Evolutionary conservation across 1,139 yeast species (phyloP).

Genomic region (Lodderomyces jiufengensis): DNA sequence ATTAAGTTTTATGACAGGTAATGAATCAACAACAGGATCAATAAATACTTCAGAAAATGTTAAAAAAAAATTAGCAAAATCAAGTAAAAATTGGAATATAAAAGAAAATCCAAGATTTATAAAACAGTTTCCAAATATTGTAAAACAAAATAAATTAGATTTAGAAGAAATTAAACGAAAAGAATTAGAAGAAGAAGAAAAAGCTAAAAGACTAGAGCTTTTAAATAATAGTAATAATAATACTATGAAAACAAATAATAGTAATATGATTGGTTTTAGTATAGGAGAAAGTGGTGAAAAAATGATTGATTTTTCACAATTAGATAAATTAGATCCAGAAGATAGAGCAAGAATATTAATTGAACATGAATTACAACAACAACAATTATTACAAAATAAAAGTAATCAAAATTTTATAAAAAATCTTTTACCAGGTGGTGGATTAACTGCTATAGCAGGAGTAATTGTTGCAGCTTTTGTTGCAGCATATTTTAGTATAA

Average conservation of each 20-base stretch:
- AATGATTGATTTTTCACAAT: constrained; percentile 22
- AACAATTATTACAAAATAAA: constrained; percentile 8
- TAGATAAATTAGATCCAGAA: constrained; percentile 40
- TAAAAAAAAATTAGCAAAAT: constrained; percentile 39
- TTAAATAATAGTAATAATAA: constrained; percentile 8
- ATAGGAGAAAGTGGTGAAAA: constrained; percentile 8
- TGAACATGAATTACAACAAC: constrained; percentile 17
- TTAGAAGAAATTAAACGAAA: constrained; percentile 19
- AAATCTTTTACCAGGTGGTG: constrained; percentile 3
- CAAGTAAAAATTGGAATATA: constrained; percentile 65
- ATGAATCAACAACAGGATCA: constrained; percentile 40
- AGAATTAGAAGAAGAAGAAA: constrained; percentile 9
- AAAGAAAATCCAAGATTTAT: constrained; percentile 51
- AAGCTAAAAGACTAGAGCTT: background rate
- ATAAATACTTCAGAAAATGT: constrained; percentile 34
- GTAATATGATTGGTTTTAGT: background rate
- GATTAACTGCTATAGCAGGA: constrained; percentile 23
- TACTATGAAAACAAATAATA: constrained; percentile 4
- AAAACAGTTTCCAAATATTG: constrained; percentile 66
- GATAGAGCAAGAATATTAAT: constrained; percentile 41
- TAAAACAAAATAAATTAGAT: constrained; percentile 37
- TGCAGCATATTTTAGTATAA: constrained; percentile 21
- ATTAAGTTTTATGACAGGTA: constrained; percentile 77
- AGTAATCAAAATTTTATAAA: constrained; percentile 8
- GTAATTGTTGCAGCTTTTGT: constrained; percentile 30